Conservation (phyloP, 2,329 filamentous ascomycete genomes). For the Botrytis hyacinthi region DNA sequence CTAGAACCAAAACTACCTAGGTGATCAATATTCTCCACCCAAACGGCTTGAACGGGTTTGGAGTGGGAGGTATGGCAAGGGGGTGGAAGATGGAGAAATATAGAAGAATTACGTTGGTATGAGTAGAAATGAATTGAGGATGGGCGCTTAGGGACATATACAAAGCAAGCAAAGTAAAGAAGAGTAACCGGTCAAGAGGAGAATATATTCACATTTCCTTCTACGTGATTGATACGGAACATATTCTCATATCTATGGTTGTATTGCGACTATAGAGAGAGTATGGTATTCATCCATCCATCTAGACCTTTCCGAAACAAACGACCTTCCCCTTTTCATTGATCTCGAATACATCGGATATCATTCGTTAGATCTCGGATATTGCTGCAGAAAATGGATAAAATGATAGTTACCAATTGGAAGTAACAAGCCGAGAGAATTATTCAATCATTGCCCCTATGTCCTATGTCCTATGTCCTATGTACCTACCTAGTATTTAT, state of each 20-base stretch:
- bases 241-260: not conserved
- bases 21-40: not conserved
- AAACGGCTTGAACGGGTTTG: not conserved
- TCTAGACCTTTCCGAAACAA: constrained; percentile 2
- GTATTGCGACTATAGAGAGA: not conserved
- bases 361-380: not conserved
- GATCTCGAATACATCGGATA: not conserved
- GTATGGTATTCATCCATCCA: not conserved
- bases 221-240: not conserved
- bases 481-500: not conserved
- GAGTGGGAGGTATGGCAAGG: not conserved
- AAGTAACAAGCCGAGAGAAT: not conserved
- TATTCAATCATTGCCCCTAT: not conserved
- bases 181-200: not conserved
- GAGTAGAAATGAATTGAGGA: not conserved
- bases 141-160: too few species aligned
- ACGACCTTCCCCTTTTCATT: not conserved
- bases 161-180: not conserved
- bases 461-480: too few species aligned
- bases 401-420: not conserved
- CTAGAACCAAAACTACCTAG: not conserved
- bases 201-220: not conserved
- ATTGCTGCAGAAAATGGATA: not conserved
- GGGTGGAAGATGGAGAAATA: not conserved
- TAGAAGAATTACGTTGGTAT: not conserved